Evolutionary conservation across 768 basidiomycete species (phyloP).

Genomic region (Sarcomyxa edulis): DNA sequence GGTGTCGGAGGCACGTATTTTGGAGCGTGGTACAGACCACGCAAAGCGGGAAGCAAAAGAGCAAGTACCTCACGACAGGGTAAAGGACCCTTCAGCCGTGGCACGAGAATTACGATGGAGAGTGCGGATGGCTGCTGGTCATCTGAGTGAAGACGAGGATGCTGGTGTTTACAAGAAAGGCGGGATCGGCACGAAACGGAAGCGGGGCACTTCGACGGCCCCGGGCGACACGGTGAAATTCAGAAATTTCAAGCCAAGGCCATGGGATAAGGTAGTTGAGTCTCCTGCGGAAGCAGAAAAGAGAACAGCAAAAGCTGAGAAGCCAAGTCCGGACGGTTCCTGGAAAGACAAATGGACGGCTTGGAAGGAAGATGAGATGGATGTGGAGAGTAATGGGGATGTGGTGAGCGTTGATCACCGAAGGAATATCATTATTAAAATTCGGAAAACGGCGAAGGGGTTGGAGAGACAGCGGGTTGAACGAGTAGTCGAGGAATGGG

Average conservation of each 20-base stretch:
- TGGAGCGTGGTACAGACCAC: slow-evolving; percentile 68
- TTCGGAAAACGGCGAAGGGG: slow-evolving; percentile 49
- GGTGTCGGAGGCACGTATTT: slow-evolving; percentile 63
- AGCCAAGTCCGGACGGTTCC: slow-evolving; percentile 29
- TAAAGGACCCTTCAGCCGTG: slow-evolving; percentile 76
- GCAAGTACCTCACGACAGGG: slow-evolving; percentile 72
- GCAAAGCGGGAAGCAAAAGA: slow-evolving; percentile 77
- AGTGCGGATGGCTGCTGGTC: slow-evolving; percentile 53
- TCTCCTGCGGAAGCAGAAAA: slow-evolving; percentile 36
- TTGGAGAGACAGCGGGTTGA: slow-evolving; percentile 71
- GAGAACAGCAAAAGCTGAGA: slow-evolving; percentile 29
- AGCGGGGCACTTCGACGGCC: slow-evolving; percentile 23
- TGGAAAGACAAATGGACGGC: slow-evolving; percentile 45
- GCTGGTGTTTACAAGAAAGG: slow-evolving; percentile 18
- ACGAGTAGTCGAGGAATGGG: slow-evolving; percentile 64
- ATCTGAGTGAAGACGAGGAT: slow-evolving; percentile 67
- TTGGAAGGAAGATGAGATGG: slow-evolving; percentile 18
- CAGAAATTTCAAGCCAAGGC: slow-evolving; percentile 62
- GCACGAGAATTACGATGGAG: slow-evolving; percentile 89
- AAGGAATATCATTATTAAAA: slow-evolving; percentile 49
- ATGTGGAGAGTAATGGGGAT: slow-evolving; percentile 25
- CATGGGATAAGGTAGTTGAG: slow-evolving; percentile 54
- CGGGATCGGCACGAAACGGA: slow-evolving; percentile 35
- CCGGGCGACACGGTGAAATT: slow-evolving; percentile 31
- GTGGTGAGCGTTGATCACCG: slow-evolving; percentile 37